These are phyloP conservation scores for Pleurotus djamor DNA, from an alignment of 768 basidiomycete species.

Conservation along the genomic window DNA sequence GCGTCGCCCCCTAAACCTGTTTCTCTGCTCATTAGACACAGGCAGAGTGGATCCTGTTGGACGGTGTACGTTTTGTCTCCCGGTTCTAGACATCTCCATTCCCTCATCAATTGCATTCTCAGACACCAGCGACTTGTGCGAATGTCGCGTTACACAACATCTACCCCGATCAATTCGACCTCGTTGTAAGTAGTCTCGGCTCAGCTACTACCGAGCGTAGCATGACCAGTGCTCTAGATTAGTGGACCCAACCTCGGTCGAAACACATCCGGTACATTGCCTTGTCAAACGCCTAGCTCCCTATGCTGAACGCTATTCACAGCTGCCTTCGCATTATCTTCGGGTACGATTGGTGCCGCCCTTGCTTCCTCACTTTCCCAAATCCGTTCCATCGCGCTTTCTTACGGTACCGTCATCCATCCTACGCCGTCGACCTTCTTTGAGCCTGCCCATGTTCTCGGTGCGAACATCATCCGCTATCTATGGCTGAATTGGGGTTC, in stretches of 20 bases:
- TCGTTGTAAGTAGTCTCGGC: constrained; percentile 58
- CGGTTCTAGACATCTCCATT: constrained; percentile 7
- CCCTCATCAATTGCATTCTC: not conserved
- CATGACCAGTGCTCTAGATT: constrained; percentile 41
- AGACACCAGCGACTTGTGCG: constrained; percentile 91
- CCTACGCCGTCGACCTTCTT: constrained; percentile 60
- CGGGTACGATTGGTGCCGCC: constrained; percentile 91
- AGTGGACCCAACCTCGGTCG: constrained; percentile 87
- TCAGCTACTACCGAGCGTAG: not conserved
- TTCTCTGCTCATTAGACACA: constrained; percentile 12
- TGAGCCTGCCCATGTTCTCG: constrained; percentile 72
- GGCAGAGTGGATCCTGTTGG: constrained; percentile 90
- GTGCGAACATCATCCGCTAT: constrained; percentile 62
- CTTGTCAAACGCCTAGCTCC: not conserved
- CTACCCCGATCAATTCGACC: constrained; percentile 81
- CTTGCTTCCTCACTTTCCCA: constrained; percentile 74
- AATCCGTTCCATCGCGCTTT: constrained; percentile 80
- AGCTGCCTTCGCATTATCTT: constrained; percentile 88
- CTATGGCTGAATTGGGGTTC: constrained; percentile 87
- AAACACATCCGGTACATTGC: constrained; percentile 68
- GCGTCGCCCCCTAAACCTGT: constrained; percentile 1
- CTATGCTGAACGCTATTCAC: constrained; percentile 11
- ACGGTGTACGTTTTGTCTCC: constrained; percentile 53
- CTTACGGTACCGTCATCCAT: constrained; percentile 77
- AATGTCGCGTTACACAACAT: constrained; percentile 91